Base-by-base conservation (phyloP, 306 rosid genomes). In the Cicer arietinum region DNA sequence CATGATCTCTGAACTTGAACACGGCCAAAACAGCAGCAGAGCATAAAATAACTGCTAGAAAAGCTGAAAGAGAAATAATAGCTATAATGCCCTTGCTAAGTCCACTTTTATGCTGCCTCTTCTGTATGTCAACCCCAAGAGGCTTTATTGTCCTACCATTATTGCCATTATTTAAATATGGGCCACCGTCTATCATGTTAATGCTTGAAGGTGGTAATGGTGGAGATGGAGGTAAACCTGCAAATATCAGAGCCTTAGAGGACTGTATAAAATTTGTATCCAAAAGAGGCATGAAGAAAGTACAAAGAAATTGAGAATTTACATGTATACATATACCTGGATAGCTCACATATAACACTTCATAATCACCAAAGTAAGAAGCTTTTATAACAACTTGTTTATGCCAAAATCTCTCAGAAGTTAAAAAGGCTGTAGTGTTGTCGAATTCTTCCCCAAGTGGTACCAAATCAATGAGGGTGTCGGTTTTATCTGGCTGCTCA, bases 181-280 rank as follows among this genome's bases (percentile, higher is more conserved):
- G 97, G 39, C 91, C 97, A 13, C 81, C 90, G 69, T 92, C 88
- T 25, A 85, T 57, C 20, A 77, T 78, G 66, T 75, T 69, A 56
- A 77, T 85, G 57, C 84, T 89, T 43, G 90, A 82, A 69, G 97
- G 86, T 35, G 97, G 86, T 66, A 80, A 78, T 71, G 99, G 97
- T 69, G 99, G 99, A 67, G 97, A 86, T 40, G 84, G 89, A 14
- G 99, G 97, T 78, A 94, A 86, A 79, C 99, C 98, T 93, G 65
- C 65, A 83, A 14, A 84, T 12, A 30, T 30, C 37, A 30, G 37
- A 30, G 37, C 37, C 37, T 67, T 46, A 66, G 51, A 82, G 78
- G 14, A 82, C 12, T 77, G 42, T 51, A 47, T 47, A 50, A 75
- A 79, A 22, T 65, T 73, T 65, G 42, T 54, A 69, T 64, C 71